Evolutionary conservation across 1,284 basidiomycete genomes (phyloP), one percentile per base, ranked within the genome.

Genomic region (Schizophyllum commune): DNA sequence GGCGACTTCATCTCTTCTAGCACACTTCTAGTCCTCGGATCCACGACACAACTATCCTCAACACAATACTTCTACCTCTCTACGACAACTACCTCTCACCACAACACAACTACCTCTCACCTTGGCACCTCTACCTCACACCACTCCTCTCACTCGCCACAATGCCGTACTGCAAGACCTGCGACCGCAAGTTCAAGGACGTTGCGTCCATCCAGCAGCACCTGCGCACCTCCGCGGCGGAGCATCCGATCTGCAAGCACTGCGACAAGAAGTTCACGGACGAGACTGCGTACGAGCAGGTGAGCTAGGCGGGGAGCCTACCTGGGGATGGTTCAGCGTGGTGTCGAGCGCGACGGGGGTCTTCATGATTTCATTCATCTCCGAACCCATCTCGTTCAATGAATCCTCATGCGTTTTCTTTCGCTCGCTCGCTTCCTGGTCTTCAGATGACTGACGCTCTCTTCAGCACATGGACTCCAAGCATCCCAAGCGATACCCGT

Each of bases 281-380:
- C 6, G 53, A 21, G 53, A 55, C 53, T 3, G 53, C 53, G 15
- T 55, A 13, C n/a, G 53, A 32, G 53, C 53, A 55, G 53, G 53
- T 21, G 53, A 55, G 20, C 7, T 20, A 52, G 68, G 64, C 22
- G 65, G 61, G n/a, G 61, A 64, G 4, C n/a, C 60, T 13, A 22
- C 53, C 6, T 27, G 32, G n/a, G 19, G 13, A 33, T 33, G 33
- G 56, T n/a, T n/a, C n/a, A n/a, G n/a, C n/a, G n/a, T n/a, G n/a
- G n/a, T n/a, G n/a, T n/a, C n/a, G n/a, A n/a, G n/a, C n/a, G n/a
- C n/a, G n/a, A n/a, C n/a, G n/a, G n/a, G n/a, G n/a, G n/a, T n/a
- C n/a, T n/a, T n/a, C n/a, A n/a, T n/a, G n/a, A n/a, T n/a, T n/a
- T n/a, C n/a, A n/a, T n/a, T n/a, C n/a, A n/a, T n/a, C n/a, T n/a